Conservation (phyloP, 1,284 basidiomycete species). For the Hortiboletus rubellus region DNA sequence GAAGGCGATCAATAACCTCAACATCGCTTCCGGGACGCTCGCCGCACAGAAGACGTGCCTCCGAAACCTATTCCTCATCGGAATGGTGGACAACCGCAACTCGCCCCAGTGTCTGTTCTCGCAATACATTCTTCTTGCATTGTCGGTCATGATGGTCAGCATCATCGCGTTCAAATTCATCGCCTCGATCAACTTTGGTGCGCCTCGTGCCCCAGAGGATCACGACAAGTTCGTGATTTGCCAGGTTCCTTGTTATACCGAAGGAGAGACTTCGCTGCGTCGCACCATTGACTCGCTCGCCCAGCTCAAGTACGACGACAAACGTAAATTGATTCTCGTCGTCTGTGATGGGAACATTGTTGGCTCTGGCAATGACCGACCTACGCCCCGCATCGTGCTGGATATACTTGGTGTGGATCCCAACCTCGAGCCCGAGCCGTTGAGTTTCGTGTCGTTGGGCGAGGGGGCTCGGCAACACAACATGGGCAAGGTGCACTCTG, state of each 20-base stretch:
- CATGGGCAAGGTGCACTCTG: constrained; percentile 98
- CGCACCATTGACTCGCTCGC: constrained; percentile 94
- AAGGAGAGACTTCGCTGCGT: constrained; percentile 87
- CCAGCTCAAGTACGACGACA: constrained; percentile 96
- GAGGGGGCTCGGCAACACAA: constrained; percentile 97
- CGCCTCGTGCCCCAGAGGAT: constrained; percentile 86
- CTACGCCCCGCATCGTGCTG: constrained; percentile 91
- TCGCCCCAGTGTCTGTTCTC: constrained; percentile 91
- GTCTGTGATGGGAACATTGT: constrained; percentile 99
- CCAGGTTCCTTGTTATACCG: constrained; percentile 98
- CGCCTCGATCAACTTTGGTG: constrained; percentile 87
- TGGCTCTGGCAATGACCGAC: constrained; percentile 90
- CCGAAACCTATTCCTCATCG: constrained; percentile 90
- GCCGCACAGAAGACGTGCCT: constrained; percentile 84
- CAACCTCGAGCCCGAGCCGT: constrained; percentile 90
- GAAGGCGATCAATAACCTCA: constrained; percentile 68
- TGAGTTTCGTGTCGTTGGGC: constrained; percentile 92
- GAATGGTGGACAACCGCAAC: constrained; percentile 90
- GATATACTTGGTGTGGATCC: constrained; percentile 96
- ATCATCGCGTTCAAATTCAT: constrained; percentile 99
- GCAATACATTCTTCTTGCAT: constrained; percentile 86
- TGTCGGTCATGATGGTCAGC: constrained; percentile 91
- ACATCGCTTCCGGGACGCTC: constrained; percentile 67
- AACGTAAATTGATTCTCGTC: constrained; percentile 91
- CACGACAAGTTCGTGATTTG: constrained; percentile 99